Conservation (phyloP, 257 asterid species). For the Solanum phureja region DNA sequence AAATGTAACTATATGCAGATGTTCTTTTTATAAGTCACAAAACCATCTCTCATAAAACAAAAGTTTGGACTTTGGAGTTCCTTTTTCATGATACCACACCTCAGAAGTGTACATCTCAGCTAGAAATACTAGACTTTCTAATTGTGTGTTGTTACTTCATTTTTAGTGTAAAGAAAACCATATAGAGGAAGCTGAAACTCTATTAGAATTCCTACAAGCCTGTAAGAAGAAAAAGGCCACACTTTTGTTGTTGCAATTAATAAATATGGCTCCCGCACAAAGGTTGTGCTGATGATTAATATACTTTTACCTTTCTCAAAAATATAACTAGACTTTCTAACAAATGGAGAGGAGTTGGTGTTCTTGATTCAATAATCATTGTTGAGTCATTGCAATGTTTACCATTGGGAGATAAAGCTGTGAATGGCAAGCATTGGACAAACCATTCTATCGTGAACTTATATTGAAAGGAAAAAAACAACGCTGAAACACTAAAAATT, state of each 20-base stretch:
- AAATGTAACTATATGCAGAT: not conserved
- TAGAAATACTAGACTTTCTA: not conserved
- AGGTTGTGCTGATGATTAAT: not conserved
- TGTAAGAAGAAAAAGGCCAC: not conserved
- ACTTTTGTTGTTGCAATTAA: not conserved
- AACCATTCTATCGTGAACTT: not conserved
- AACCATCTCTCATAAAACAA: not conserved
- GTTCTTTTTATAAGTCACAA: not conserved
- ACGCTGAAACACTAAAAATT: not conserved
- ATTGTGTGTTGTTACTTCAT: not conserved
- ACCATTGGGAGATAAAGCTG: not conserved
- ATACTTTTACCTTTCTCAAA: not conserved
- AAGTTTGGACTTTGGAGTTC: not conserved
- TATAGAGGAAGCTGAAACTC: not conserved
- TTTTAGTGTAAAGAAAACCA: not conserved
- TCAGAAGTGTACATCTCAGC: not conserved
- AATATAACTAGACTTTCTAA: not conserved
- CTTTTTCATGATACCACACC: not conserved
- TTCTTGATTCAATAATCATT: not conserved
- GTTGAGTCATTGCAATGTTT: not conserved
- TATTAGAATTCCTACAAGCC: not conserved
- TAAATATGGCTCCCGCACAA: not conserved
- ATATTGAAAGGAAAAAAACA: not conserved
- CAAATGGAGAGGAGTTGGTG: not conserved
- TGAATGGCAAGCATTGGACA: not conserved